Conservation (phyloP, 345 rosid genomes). For the Gossypium herbaceum region DNA sequence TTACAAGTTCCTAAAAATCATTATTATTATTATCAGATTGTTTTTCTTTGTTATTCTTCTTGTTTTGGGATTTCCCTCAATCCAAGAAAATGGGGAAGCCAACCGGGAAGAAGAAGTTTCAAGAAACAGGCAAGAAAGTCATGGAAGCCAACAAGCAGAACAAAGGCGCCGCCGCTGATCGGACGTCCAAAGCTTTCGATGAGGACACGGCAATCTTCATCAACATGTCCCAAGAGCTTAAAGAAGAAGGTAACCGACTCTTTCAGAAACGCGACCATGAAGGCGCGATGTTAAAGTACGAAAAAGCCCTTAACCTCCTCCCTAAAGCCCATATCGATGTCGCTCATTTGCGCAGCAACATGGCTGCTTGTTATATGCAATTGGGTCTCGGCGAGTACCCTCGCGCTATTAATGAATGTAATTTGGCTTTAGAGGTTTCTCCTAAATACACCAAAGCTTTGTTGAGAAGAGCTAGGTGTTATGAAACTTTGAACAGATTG, state of each 20-base stretch:
- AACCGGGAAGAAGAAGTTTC: constrained; percentile 72
- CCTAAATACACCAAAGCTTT: constrained; percentile 89
- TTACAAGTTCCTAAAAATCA: not conserved
- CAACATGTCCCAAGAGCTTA: constrained; percentile 82
- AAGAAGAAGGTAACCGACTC: constrained; percentile 92
- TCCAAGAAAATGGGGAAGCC: constrained; percentile 76
- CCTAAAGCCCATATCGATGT: constrained; percentile 78
- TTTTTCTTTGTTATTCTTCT: not conserved
- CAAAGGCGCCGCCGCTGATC: constrained; percentile 37
- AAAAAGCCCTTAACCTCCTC: constrained; percentile 86
- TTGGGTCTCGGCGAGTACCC: constrained; percentile 97
- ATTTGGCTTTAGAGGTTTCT: constrained; percentile 79
- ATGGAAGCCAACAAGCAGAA: constrained; percentile 32
- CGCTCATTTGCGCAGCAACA: constrained; percentile 70
- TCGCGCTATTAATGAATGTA: constrained; percentile 82
- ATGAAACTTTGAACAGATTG: constrained; percentile 73
- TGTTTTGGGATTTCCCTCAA: not conserved
- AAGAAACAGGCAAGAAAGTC: constrained; percentile 32
- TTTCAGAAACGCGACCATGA: constrained; percentile 85
- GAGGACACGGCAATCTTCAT: constrained; percentile 92
- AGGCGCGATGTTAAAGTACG: constrained; percentile 91
- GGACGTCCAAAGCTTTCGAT: constrained; percentile 69
- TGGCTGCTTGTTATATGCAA: constrained; percentile 96
- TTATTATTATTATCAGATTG: not conserved
- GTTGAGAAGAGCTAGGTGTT: constrained; percentile 78